Percentiles rank a stretch among this genome's conserved stretches.
phyloP scores from a whole-genome alignment of 495 filamentous ascomycete genomes.

The Apiosordaria backusii region DNA sequence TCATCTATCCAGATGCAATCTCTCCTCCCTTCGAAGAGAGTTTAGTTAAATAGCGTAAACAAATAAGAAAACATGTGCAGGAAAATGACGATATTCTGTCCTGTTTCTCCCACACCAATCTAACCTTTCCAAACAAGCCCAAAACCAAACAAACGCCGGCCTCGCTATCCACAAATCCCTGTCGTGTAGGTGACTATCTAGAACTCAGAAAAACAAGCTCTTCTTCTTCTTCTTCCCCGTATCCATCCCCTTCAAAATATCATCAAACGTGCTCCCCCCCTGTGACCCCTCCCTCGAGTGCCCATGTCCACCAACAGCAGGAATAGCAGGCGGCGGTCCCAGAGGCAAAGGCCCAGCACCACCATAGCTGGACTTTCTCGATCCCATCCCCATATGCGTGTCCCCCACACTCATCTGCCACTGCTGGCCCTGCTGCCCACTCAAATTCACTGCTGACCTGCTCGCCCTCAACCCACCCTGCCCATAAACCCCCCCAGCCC shows the following conservation, averaged over 20 bases:
- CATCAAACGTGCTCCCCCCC: constrained; percentile 59
- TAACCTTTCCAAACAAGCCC: neutral
- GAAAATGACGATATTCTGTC: neutral
- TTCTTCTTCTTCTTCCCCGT: constrained; percentile 43
- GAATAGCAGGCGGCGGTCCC: neutral
- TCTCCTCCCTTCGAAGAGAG: neutral
- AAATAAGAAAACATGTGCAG: neutral
- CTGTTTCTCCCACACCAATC: neutral
- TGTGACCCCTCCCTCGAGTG: constrained; percentile 11
- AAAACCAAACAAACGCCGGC: neutral
- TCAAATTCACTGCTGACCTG: constrained; percentile 17
- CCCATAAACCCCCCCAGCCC: neutral
- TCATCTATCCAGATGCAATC: constrained; percentile 20
- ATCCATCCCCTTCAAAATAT: constrained; percentile 56
- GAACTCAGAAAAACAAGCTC: constrained; percentile 38
- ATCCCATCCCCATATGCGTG: neutral
- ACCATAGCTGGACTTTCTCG: constrained; percentile 16
- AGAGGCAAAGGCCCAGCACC: neutral
- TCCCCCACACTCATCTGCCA: neutral
- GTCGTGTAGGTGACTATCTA: too few relatives aligned
- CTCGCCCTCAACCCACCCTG: constrained; percentile 8
- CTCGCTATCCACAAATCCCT: neutral
- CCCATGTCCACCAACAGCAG: constrained; percentile 1
- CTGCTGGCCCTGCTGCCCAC: neutral
- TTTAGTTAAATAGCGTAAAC: neutral